Percentiles rank a stretch among this genome's conserved stretches.
Evolutionary conservation across 257 asterid genomes (phyloP).

Genomic region (Apocynum venetum): DNA sequence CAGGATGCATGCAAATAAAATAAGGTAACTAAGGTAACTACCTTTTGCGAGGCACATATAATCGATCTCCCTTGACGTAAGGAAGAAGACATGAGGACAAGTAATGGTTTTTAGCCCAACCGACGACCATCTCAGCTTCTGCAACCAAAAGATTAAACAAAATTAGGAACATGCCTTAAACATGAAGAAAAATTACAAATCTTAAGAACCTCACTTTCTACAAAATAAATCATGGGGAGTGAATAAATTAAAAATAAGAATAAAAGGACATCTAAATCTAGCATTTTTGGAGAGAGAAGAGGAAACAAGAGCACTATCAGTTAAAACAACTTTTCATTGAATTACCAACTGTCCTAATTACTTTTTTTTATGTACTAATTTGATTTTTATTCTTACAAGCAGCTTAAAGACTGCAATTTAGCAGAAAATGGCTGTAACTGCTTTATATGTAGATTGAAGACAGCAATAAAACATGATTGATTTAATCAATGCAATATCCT

Average conservation of each 20-base stretch:
- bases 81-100: slow-evolving; percentile 70
- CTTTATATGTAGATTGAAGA: background rate
- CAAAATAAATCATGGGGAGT: background rate
- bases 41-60: slow-evolving; percentile 85
- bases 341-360: background rate
- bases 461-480: background rate
- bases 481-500: background rate
- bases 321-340: background rate
- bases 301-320: background rate
- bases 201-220: background rate
- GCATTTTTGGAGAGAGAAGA: too few species aligned
- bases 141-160: slow-evolving; percentile 22
- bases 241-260: background rate
- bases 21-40: slow-evolving; percentile 25
- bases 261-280: too few species aligned
- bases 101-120: slow-evolving; percentile 96
- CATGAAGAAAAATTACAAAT: background rate
- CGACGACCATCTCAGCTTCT: slow-evolving; percentile 92
- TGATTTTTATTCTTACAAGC: background rate
- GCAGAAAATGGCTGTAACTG: background rate
- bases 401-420: background rate
- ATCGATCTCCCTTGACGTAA: slow-evolving; percentile 63
- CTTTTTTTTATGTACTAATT: background rate
- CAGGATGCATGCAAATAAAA: slow-evolving; percentile 6
- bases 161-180: slow-evolving; percentile 6